Evolutionary conservation across 75 land plant species (phyloP), one percentile per base, ranked within the genome.

Genomic region (Sequoia sempervirens): DNA sequence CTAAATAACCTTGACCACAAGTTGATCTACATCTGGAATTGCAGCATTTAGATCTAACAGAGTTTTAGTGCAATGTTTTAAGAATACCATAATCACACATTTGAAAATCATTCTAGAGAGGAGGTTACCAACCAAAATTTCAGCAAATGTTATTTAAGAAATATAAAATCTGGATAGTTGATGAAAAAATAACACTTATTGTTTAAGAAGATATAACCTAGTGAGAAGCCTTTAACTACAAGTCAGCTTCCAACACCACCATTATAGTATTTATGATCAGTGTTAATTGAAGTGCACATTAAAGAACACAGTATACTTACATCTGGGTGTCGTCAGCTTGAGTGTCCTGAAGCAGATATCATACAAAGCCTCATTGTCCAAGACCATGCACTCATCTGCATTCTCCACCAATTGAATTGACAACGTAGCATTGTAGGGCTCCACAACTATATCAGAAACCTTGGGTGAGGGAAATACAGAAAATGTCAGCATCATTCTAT

Each of bases 401-500:
- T 89, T 88, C 82, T 88, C 92, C 14, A 90, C 90, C 53, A 92
- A 83, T 86, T 90, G 94, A 34, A 92, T 91, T 41, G 94, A 91
- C 43, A 93, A 88, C 1, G 91, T 90, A 6, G 92, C 94, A 84
- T 92, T 92, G 86, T 92, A 92, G 0, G 92, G 89, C 84, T 92
- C 92, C 75, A 92, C 93, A 20, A 93, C 95, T 2, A 94, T 92
- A 28, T 92, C 92, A 1, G 90, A 92, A 38, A 92, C 90, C 84
- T 92, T 87, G 14, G 88, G 88, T 1, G 94, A 92, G 10, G 92
- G 95, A 82, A 90, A 90, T 18, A 92, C 90, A 41, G 92, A 90
- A 89, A 92, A 92, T 13, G 95, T 91, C 53, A 93, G 85, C 95
- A 93, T 93, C 92, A 93, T 90, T 34, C 92, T 80, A 54, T 93